Conservation (phyloP, 1,284 basidiomycete species). For the Afroboletus lepidellus region DNA sequence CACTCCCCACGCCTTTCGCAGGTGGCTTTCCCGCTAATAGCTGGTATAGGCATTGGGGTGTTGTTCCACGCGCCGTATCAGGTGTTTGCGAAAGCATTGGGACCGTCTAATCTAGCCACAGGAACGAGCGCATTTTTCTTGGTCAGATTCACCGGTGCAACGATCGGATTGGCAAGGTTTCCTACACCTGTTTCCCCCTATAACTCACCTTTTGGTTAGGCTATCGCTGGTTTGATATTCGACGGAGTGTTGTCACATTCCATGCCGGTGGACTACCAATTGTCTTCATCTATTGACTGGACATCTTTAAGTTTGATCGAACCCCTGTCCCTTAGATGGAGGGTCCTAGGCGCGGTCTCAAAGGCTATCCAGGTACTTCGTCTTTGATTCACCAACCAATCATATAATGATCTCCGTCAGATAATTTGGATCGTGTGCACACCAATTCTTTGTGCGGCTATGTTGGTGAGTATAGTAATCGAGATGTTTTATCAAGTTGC, state of each 20-base stretch:
- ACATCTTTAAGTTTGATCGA: conserved; percentile 46
- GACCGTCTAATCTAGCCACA: conserved; percentile 64
- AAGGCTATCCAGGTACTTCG: conserved; percentile 52
- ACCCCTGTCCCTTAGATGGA: conserved; percentile 40
- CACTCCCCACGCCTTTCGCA: conserved; percentile 46
- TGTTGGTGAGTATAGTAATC: conserved; percentile 40
- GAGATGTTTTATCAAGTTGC: conserved; percentile 17
- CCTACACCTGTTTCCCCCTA: conserved; percentile 3
- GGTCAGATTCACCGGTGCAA: conserved; percentile 79
- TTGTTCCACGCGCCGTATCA: conserved; percentile 81
- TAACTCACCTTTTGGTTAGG: conserved; percentile 40
- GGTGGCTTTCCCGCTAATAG: conserved; percentile 57
- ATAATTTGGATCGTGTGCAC: conserved; percentile 61
- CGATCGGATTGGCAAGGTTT: conserved; percentile 65
- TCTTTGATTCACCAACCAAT: conserved; percentile 3
- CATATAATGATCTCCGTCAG: conserved; percentile 35
- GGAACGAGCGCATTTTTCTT: conserved; percentile 82
- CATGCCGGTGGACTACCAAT: conserved; percentile 48
- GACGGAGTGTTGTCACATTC: conserved; percentile 49
- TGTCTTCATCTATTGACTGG: conserved; percentile 54
- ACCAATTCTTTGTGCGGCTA: conserved; percentile 54
- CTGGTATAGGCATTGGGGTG: conserved; percentile 78
- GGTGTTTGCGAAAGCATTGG: conserved; percentile 63
- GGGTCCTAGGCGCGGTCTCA: conserved; percentile 47
- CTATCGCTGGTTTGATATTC: conserved; percentile 73